Percentiles rank a stretch among this genome's conserved stretches.
phyloP scores from a whole-genome alignment of 768 basidiomycete species.

The Suillus weaverae region DNA sequence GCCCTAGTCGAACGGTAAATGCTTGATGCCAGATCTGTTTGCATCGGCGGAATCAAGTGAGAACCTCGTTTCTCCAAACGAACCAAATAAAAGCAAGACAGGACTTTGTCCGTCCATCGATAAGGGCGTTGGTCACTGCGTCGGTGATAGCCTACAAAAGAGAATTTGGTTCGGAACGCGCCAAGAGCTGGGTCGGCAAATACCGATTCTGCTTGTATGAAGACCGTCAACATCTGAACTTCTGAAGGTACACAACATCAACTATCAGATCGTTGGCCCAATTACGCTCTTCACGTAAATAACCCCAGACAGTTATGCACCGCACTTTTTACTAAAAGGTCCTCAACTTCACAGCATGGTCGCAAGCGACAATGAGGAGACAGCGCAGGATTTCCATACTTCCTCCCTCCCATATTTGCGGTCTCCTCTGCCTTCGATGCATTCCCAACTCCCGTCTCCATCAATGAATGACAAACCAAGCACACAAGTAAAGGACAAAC shows the following conservation, averaged over 20 bases:
- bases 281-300: conserved; percentile 1
- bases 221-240: not conserved
- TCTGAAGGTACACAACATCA: not conserved
- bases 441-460: conserved; percentile 11
- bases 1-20: not conserved
- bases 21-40: not conserved
- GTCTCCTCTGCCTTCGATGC: conserved; percentile 10
- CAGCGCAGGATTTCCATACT: conserved; percentile 17
- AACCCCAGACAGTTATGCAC: not conserved
- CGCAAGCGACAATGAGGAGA: conserved; percentile 29
- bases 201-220: not conserved
- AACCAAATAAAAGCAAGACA: not conserved
- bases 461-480: conserved; percentile 36
- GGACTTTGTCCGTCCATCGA: not conserved
- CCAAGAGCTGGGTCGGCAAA: not conserved
- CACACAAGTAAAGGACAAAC: conserved; percentile 49
- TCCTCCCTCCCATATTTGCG: conserved; percentile 12
- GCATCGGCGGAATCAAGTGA: not conserved
- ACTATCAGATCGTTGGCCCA: conserved; percentile 3
- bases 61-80: not conserved
- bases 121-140: not conserved
- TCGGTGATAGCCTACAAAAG: not conserved
- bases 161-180: not conserved
- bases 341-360: conserved; percentile 26
- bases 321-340: conserved; percentile 19